Evolutionary conservation across 176 grass and related monocot species (phyloP), one percentile per base, ranked within the genome.

Genomic region (Sorghum bicolor): DNA sequence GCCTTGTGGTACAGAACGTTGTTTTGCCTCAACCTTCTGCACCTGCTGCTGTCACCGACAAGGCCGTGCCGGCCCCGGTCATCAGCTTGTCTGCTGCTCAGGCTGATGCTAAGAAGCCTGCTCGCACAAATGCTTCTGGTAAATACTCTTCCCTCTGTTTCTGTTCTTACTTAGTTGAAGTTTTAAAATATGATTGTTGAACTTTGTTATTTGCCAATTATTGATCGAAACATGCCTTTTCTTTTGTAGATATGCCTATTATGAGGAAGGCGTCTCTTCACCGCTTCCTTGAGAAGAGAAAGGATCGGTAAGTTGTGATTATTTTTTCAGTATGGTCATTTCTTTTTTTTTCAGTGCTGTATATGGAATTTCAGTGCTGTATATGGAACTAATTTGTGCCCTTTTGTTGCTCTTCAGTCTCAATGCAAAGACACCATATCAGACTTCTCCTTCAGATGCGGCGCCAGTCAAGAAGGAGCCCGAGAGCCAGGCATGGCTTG

Each of bases 241-340:
- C n/a, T 24, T 63, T 26, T 88, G 78, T 55, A 99, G 93, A 99
- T 83, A 78, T 99, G 84, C 93, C 97, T 38, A 96, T 99, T 78
- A 89, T 91, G 36, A 92, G 93, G 85, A 96, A 94, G 87, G 93
- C 86, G 1, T 99, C 97, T 9, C 97, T 99, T 74, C 93, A 96
- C 52, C 87, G 97, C 31, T 99, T 99, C 80, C 85, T 99, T 32
- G 97, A 99, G 89, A 99, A 99, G 85, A 96, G 97, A 92, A 99
- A 99, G 86, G 91, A 99, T 50, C 87, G 97, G 97, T 99, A 87
- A 81, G 79, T 60, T 79, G 22, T 44, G 8, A 43, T 80, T 62
- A 64, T 71, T 20, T 29, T 13, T 72, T 69, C 7, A n/a, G 0
- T n/a, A 65, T 43, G 11, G 14, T 65, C 5, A 20, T 29, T 53